Evolutionary conservation across 257 asterid genomes (phyloP), one percentile per base, ranked within the genome.

Genomic region (Solanum rostratum): DNA sequence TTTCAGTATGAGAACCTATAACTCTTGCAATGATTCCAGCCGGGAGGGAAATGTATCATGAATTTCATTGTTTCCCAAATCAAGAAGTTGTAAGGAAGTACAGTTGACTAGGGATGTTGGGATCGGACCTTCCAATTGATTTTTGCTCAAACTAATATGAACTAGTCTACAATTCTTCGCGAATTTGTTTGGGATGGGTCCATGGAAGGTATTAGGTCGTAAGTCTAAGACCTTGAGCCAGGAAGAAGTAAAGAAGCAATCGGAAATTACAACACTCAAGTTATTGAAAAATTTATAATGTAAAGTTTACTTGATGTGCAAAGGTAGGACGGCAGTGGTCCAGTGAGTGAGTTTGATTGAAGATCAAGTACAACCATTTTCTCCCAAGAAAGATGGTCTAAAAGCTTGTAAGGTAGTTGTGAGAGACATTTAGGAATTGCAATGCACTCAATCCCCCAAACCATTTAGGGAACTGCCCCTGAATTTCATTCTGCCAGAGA

Each of bases 81-180:
- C 80, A 43, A 71, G 80, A 6, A 71, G 3, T 71, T 1, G 0
- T 12, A 71, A 43, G 54, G 6, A 12, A 12, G 20, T 43, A 71
- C 54, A 43, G 12, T 71, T 71, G 3, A 71, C 12, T n/a, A 71
- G 37, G 0, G 80, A 71, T 41, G 19, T 6, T 41, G 80, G 80
- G 0, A 71, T n/a, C 2, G 80, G 20, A n/a, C 80, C 80, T 41
- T 6, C 80, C 80, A 71, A n/a, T 43, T 71, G 3, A 1, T 41
- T 71, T 71, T 71, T n/a, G 80, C 80, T 43, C 80, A 43, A 71
- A 71, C 1, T n/a, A 41, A 63, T 14, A 63, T 63, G 11, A 0
- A 0, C 0, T 27, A 63, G 11, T 0, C 0, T 0, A 27, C 11
- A 0, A 0, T 27, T 0, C 49, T 14, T 0, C 18, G 4, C 2